A percentile compares a stretch with the other conserved stretches of the same genome.
phyloP scores from a whole-genome alignment of 2,329 filamentous ascomycete species.

The Venturia aucupariae region DNA sequence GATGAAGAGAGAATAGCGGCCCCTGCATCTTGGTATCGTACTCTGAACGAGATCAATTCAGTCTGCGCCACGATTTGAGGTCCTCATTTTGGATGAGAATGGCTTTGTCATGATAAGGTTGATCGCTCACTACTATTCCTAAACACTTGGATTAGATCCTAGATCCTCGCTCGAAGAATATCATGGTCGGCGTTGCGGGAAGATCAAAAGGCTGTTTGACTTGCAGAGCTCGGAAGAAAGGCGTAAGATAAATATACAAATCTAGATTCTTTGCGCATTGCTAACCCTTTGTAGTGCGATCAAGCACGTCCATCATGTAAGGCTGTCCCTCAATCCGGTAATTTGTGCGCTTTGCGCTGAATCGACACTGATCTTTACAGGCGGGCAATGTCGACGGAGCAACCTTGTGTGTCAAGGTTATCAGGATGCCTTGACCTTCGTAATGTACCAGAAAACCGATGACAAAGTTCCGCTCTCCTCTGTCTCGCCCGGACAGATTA shows the following conservation, averaged over 20 bases:
- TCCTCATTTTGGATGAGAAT: neutral
- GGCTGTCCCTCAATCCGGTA: neutral
- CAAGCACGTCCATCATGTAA: slow-evolving; percentile 8
- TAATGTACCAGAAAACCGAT: neutral
- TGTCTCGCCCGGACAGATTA: neutral
- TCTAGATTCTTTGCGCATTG: neutral
- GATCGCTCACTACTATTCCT: neutral
- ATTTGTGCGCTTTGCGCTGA: neutral
- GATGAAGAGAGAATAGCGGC: neutral
- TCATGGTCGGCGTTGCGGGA: slow-evolving; percentile 10
- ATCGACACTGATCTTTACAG: neutral
- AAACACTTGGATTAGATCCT: neutral
- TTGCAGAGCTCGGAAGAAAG: slow-evolving; percentile 11
- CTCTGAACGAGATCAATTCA: neutral
- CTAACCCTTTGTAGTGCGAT: slow-evolving; percentile 11
- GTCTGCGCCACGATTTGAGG: neutral
- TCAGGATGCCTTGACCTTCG: slow-evolving; percentile 5
- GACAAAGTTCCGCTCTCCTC: neutral
- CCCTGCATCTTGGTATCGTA: neutral
- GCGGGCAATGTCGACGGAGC: slow-evolving; percentile 9
- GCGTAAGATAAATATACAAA: slow-evolving; percentile 8
- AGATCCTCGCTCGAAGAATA: neutral
- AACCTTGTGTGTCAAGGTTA: slow-evolving; percentile 12
- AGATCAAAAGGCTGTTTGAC: slow-evolving; percentile 12
- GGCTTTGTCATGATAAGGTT: neutral